Base-by-base conservation (phyloP, 2,329 filamentous ascomycete genomes). In the Penicillium freii region DNA sequence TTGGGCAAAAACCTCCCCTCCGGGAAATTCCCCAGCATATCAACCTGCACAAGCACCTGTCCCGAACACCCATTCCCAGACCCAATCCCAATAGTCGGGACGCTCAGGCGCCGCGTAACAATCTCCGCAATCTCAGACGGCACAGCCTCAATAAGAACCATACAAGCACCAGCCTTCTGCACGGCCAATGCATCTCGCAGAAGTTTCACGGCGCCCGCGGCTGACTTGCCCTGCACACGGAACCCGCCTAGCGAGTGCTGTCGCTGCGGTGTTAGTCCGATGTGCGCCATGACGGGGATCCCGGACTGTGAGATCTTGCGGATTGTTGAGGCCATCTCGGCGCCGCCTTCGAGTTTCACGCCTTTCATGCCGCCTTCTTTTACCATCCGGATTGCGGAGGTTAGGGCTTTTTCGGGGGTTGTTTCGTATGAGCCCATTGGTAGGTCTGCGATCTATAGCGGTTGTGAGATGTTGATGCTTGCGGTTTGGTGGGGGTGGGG, bases 391-490 rank as follows among this genome's bases (percentile, higher is more conserved):
- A 99, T 96, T 55, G 93, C 90, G 11, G 90, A 92, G 58, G 84
- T 80, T 31, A 97, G 80, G 13, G 90, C 94, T 75, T 97, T 92
- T 69, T 91, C 86, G 0, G 92, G 89, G 3, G 88, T 86, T 57
- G 97, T 84, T 75, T 99, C 93, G 76, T 97, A 97, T 4, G 87
- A 91, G 6, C 93, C 93, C 93, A 99, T 97, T 19, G 93, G 93
- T 51, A 99, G 79, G 77, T 99, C 93, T 52, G 91, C 92, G 58
- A 97, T 80, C 89, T 93, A 44, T 25, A 27, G 3, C 3, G 19
- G 19, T 11, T 47, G 21, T 47, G 45, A 47, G 45, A 45, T 31
- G 9, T 9, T 42, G 21, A 27, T n/a, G 15, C 5, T 25, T 25
- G 23, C 5, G 0, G n/a, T 10, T 23, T 23, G 31, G 5, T 15